Percentiles rank a stretch among this genome's conserved stretches.
phyloP scores from a whole-genome alignment of 1,284 basidiomycete species.

The Trametes polyzona region DNA sequence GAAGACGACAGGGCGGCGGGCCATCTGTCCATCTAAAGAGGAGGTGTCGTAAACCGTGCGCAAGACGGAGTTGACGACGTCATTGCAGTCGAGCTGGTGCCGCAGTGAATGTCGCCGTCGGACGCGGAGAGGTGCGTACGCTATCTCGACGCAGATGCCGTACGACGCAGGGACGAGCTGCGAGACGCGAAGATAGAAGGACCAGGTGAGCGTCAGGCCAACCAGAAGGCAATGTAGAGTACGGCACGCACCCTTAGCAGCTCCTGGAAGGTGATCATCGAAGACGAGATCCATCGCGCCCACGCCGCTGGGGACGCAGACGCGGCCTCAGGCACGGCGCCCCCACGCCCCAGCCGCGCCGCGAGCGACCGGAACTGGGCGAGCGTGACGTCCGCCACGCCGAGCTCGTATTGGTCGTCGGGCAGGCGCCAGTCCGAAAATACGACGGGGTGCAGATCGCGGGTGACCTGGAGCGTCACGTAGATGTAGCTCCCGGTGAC shows the following conservation, averaged over 20 bases:
- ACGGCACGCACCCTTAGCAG: conserved; percentile 65
- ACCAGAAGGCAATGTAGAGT: conserved; percentile 1
- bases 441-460: conserved; percentile 86
- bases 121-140: conserved; percentile 59
- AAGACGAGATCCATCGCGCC: conserved; percentile 53
- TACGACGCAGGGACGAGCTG: conserved; percentile 75
- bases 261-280: conserved; percentile 73
- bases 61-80: conserved; percentile 82
- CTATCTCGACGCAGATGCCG: conserved; percentile 82
- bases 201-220: conserved; percentile 11
- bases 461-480: conserved; percentile 89
- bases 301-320: conserved; percentile 54
- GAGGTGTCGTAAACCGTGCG: conserved; percentile 78
- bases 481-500: conserved; percentile 88
- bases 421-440: conserved; percentile 78
- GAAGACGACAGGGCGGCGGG: conserved; percentile 80
- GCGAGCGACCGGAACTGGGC: conserved; percentile 80
- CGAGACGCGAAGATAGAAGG: no score
- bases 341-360: conserved; percentile 48
- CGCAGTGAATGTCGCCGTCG: conserved; percentile 49
- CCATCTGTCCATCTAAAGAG: conserved; percentile 50
- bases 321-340: conserved; percentile 35
- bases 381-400: conserved; percentile 83
- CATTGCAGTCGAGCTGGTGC: conserved; percentile 71
- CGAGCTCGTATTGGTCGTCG: conserved; percentile 73